Conservation (phyloP, 441 rosid species). For the Jatropha podagrica region DNA sequence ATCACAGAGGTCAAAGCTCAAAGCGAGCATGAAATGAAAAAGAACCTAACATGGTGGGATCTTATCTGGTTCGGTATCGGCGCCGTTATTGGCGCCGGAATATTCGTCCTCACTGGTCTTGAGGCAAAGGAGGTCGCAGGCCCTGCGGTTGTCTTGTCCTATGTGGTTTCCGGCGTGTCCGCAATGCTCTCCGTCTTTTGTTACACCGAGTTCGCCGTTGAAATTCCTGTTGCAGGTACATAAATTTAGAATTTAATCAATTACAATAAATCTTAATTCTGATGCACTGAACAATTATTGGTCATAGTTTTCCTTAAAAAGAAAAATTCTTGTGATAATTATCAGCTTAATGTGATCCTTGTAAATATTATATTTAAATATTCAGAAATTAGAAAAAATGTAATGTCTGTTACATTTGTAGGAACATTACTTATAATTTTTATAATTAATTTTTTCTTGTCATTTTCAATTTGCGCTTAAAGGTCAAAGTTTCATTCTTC, state of each 20-base stretch:
- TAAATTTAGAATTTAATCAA: neutral
- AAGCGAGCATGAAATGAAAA: slow-evolving; percentile 90
- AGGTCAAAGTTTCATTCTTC: too few relatives aligned
- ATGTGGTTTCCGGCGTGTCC: slow-evolving; percentile 73
- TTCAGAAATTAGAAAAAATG: too few relatives aligned
- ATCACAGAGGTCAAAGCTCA: slow-evolving; percentile 65
- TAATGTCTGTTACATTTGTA: too few relatives aligned
- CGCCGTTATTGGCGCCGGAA: slow-evolving; percentile 83
- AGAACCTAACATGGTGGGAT: slow-evolving; percentile 86
- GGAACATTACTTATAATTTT: too few relatives aligned
- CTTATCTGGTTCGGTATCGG: slow-evolving; percentile 94
- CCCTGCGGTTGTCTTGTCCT: slow-evolving; percentile 85
- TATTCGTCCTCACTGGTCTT: slow-evolving; percentile 82
- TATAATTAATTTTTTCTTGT: too few relatives aligned
- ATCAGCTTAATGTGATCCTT: too few relatives aligned
- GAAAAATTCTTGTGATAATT: too few relatives aligned
- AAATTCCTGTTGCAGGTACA: slow-evolving; percentile 81
- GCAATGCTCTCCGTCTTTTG: slow-evolving; percentile 97
- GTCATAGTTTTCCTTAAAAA: too few relatives aligned
- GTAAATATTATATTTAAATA: too few relatives aligned
- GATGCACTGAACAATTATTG: too few relatives aligned
- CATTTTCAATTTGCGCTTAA: too few relatives aligned
- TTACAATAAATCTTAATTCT: neutral
- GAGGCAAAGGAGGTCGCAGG: slow-evolving; percentile 53
- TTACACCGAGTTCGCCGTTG: slow-evolving; percentile 97